Evolutionary conservation across 129 eudicot species (phyloP).

Genomic region (Solidago caesia): DNA sequence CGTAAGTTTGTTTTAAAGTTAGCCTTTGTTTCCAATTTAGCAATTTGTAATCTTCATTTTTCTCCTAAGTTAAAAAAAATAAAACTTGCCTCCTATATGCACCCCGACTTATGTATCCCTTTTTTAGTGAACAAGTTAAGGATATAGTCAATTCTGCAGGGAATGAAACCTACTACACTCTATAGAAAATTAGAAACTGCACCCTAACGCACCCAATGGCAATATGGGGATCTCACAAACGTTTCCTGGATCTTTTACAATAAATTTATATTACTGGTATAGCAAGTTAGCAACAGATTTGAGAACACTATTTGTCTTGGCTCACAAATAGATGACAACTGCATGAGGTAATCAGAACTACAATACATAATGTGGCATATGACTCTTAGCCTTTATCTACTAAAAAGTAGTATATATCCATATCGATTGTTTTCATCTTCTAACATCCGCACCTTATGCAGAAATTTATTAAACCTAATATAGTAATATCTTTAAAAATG

Average conservation of each 20-base stretch:
- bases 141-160: background rate
- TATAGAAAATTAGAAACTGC: background rate
- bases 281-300: background rate
- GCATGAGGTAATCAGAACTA: background rate
- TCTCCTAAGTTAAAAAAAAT: background rate
- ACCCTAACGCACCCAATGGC: background rate
- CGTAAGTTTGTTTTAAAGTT: background rate
- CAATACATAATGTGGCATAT: background rate
- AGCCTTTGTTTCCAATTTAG: background rate
- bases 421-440: background rate
- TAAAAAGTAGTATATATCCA: background rate
- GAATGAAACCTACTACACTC: background rate
- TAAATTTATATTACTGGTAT: background rate
- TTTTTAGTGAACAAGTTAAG: slow-evolving; percentile 3
- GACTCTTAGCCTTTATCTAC: background rate
- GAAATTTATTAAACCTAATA: background rate
- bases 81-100: background rate
- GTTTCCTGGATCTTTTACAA: background rate
- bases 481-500: background rate
- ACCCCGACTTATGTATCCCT: slow-evolving; percentile 1
- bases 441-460: background rate
- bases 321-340: background rate
- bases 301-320: background rate
- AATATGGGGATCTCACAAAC: background rate
- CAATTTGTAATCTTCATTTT: background rate